phyloP scores from a whole-genome alignment of 352 stramenopile species.

The Hyaloperonospora arabidopsidis region DNA sequence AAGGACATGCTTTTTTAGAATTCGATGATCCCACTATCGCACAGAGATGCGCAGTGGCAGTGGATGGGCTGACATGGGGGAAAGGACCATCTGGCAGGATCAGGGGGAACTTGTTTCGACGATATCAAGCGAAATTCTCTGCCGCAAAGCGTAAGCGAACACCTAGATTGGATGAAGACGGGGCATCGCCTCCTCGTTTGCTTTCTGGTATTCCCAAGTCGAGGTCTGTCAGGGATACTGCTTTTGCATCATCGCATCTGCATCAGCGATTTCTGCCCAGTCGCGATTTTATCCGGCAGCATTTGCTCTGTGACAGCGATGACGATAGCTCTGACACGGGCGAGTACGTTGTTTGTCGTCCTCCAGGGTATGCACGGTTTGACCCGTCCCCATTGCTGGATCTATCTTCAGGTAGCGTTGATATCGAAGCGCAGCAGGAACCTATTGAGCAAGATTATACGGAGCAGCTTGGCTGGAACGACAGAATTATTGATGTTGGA shows the following conservation, averaged over 20 bases:
- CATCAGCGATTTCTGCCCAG: constrained; percentile 7
- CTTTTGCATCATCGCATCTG: not conserved
- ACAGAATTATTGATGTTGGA: constrained; percentile 7
- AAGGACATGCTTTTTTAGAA: constrained; percentile 77
- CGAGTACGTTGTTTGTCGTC: constrained; percentile 16
- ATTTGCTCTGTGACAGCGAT: constrained; percentile 24
- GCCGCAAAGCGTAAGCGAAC: constrained; percentile 8
- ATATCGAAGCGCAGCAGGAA: constrained; percentile 23
- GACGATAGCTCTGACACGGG: constrained; percentile 22
- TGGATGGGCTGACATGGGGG: constrained; percentile 73
- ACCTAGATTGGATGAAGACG: constrained; percentile 7
- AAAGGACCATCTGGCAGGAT: constrained; percentile 52
- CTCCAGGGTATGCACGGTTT: constrained; percentile 21
- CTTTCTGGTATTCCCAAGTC: constrained; percentile 4
- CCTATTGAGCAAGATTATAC: constrained; percentile 11
- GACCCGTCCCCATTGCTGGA: constrained; percentile 12
- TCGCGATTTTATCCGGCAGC: constrained; percentile 6
- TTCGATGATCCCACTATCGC: constrained; percentile 69
- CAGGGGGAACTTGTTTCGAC: constrained; percentile 62
- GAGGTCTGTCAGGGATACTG: constrained; percentile 3
- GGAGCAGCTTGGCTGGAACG: constrained; percentile 16
- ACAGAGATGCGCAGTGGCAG: constrained; percentile 37
- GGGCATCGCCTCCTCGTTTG: constrained; percentile 10
- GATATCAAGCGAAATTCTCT: constrained; percentile 70
- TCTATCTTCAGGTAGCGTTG: constrained; percentile 25